These are phyloP conservation scores for Apiotrichum siamense DNA, from an alignment of 1,284 basidiomycete genomes.

Conservation along the genomic window DNA sequence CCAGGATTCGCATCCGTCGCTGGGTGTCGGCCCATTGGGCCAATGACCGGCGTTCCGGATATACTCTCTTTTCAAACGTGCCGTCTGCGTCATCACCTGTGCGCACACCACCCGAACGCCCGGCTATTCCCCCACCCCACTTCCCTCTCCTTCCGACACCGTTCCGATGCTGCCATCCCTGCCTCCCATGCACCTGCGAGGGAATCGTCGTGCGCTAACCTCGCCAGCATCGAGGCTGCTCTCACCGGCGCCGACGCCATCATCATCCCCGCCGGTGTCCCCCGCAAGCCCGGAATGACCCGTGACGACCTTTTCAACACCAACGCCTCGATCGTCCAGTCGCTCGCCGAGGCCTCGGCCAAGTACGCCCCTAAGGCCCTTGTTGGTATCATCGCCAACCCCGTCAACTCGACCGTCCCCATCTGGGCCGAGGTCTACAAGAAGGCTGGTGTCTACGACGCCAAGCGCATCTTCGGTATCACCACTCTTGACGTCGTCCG, in stretches of 20 bases:
- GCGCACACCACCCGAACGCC: no score
- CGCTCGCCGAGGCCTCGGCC: constrained; percentile 85
- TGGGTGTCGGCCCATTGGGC: neutral
- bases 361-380: constrained; percentile 81
- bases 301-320: constrained; percentile 52
- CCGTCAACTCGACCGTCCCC: constrained; percentile 95
- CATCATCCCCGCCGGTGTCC: constrained; percentile 95
- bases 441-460: constrained; percentile 83
- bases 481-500: constrained; percentile 98
- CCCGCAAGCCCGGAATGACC: constrained; percentile 81
- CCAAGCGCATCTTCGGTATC: constrained; percentile 90
- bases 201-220: constrained; percentile 49
- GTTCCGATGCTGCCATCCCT: neutral
- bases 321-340: constrained; percentile 94
- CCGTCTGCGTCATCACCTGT: no score
- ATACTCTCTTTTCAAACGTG: no score
- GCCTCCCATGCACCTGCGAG: no score
- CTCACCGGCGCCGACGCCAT: constrained; percentile 82
- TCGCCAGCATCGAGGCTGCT: constrained; percentile 68
- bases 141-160: neutral
- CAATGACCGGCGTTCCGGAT: neutral
- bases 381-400: constrained; percentile 92
- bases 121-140: no score
- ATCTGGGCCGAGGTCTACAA: constrained; percentile 94
- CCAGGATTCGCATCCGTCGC: no score